These are phyloP conservation scores for Saccharomyces pastorianus DNA, from an alignment of 1,139 yeast species.

Conservation along the genomic window DNA sequence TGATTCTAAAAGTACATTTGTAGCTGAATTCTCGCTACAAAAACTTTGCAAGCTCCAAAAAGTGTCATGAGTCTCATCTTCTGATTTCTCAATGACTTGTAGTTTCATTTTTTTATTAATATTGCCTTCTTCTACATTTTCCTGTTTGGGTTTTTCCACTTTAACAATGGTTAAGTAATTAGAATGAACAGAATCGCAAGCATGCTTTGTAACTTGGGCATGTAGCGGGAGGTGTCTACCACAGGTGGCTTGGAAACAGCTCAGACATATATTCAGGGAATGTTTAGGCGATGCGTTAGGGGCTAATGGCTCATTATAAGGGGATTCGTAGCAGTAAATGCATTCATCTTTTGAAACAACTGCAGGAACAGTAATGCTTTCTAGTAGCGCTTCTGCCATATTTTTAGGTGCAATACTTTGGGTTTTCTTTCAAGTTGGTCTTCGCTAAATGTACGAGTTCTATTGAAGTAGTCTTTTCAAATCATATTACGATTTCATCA, in stretches of 20 bases:
- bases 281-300: conserved; percentile 10
- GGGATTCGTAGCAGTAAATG: conserved; percentile 29
- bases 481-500: not conserved
- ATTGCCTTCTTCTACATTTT: conserved; percentile 6
- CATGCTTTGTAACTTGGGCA: conserved; percentile 16
- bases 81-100: conserved; percentile 62
- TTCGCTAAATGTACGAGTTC: not conserved
- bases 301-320: conserved; percentile 15
- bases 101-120: conserved; percentile 58
- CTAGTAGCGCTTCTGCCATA: conserved; percentile 7
- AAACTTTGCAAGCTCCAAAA: conserved; percentile 18
- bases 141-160: conserved; percentile 14
- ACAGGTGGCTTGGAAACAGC: conserved; percentile 30
- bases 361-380: conserved; percentile 18
- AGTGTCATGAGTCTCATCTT: conserved; percentile 59
- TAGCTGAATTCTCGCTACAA: conserved; percentile 5
- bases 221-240: conserved; percentile 22
- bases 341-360: conserved; percentile 31
- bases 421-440: not conserved
- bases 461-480: not conserved
- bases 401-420: not conserved
- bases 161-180: conserved; percentile 21
- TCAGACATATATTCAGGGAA: conserved; percentile 25
- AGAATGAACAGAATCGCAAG: conserved; percentile 15
- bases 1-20: conserved; percentile 4